Percentiles rank a stretch among this genome's conserved stretches.
Conservation (phyloP, 2,329 filamentous ascomycete species). For the Aspergillus intermedius region DNA sequence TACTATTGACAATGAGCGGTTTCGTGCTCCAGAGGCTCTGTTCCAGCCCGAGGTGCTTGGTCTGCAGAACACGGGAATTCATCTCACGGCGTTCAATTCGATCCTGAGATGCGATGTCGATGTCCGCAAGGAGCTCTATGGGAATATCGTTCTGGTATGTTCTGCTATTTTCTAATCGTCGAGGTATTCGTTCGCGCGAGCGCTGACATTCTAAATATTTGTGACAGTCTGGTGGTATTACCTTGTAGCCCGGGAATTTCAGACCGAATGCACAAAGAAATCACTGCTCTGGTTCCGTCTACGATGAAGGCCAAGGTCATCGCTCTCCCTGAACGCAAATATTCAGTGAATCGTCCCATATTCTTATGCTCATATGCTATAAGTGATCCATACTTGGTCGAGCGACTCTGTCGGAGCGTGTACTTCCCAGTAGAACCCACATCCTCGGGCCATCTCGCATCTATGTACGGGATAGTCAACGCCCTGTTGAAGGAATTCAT, state of each 20-base stretch:
- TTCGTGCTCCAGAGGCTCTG: conserved; percentile 98
- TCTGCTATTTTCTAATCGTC: too few relatives aligned
- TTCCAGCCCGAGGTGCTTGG: conserved; percentile 98
- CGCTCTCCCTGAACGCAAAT: conserved; percentile 99
- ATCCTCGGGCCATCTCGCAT: conserved; percentile 9
- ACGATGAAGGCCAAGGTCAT: conserved; percentile 99
- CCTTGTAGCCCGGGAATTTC: conserved; percentile 99
- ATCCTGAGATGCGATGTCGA: conserved; percentile 99
- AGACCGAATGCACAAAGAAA: conserved; percentile 99
- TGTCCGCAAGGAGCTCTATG: conserved; percentile 99
- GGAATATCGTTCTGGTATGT: conserved; percentile 99
- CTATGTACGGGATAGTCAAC: conserved; percentile 13
- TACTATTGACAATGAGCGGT: conserved; percentile 99
- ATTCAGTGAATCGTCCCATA: conserved; percentile 37
- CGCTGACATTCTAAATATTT: too few relatives aligned
- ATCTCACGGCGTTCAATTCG: conserved; percentile 99
- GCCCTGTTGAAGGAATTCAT: conserved; percentile 16
- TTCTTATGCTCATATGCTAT: conserved; percentile 14
- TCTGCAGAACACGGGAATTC: conserved; percentile 97
- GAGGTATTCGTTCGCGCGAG: too few relatives aligned
- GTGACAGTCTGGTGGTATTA: conserved; percentile 99
- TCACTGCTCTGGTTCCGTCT: conserved; percentile 96
- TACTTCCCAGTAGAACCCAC: conserved; percentile 14
- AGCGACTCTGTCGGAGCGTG: conserved; percentile 13
- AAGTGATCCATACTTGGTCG: conserved; percentile 12